Evolutionary conservation across 1,284 basidiomycete species (phyloP), one percentile per base, ranked within the genome.

Genomic region (Cutaneotrichosporon mucoides): DNA sequence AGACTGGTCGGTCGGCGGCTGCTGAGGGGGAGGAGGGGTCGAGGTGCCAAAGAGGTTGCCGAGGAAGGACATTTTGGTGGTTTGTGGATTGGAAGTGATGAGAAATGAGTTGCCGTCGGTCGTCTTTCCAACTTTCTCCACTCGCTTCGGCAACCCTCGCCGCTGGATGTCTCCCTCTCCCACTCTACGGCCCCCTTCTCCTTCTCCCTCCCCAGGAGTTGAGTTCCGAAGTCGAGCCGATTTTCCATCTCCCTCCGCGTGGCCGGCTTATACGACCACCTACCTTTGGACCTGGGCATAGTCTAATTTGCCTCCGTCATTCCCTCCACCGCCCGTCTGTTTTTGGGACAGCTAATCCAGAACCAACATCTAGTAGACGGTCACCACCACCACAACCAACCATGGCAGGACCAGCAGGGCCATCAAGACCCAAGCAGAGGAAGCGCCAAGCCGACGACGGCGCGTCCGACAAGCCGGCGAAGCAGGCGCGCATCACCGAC

Each of bases 41-140:
- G 68, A 63, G 49, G 56, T 57, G 55, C 71, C 68, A 53, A 72
- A 73, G 42, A 75, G 67, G 47, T 72, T 73, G 58, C 62, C 66
- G 66, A 79, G 69, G 69, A 79, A 76, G n/a, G 76, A 75, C 77
- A 79, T 55, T 48, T 35, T 55, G 53, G 5, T 41, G 49, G 46
- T 49, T 16, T 48, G 43, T 34, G 49, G 42, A n/a, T 41, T n/a
- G 15, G 41, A 41, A 37, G 55, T 11, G 47, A 41, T 37, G 13
- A 6, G 13, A 24, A 24, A 24, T 24, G 36, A 12, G 6, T 36
- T 54, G 16, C 24, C 42, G 42, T 38, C 9, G 53, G 12, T 10
- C 37, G 52, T 49, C 34, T 53, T 53, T 43, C 35, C 33, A 55
- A 48, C 16, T 55, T 55, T 35, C 15, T 38, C 24, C 24, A 24